These are phyloP conservation scores for Rhynchospora tenuis DNA, from an alignment of 176 grass and related monocot species.

Conservation along the genomic window DNA sequence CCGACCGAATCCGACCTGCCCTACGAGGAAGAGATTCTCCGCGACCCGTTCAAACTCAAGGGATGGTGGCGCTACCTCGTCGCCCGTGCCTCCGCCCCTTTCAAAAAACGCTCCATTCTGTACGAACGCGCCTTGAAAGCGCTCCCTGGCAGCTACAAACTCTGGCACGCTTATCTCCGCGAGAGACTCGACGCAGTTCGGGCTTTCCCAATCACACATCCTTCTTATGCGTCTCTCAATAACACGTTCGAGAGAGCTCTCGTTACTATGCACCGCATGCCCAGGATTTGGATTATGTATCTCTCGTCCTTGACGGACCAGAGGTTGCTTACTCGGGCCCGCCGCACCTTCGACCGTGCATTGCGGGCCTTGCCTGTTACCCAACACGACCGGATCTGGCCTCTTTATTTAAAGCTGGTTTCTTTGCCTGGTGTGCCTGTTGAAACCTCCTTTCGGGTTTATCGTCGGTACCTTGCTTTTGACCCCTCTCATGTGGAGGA, in stretches of 20 bases:
- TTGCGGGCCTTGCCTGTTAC: constrained; percentile 49
- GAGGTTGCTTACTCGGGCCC: constrained; percentile 45
- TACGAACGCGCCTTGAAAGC: constrained; percentile 63
- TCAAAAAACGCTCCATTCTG: constrained; percentile 32
- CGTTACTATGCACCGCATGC: constrained; percentile 66
- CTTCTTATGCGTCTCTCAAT: constrained; percentile 26
- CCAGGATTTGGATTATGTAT: constrained; percentile 68
- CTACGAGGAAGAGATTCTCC: constrained; percentile 69
- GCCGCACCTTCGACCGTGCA: constrained; percentile 44
- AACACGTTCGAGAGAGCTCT: constrained; percentile 57
- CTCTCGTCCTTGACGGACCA: constrained; percentile 37
- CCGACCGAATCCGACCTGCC: constrained; percentile 28
- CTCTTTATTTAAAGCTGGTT: constrained; percentile 43
- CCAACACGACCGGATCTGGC: constrained; percentile 59
- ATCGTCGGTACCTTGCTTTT: constrained; percentile 53
- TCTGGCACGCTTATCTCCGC: constrained; percentile 70
- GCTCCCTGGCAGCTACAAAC: constrained; percentile 63
- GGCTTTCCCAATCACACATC: constrained; percentile 26
- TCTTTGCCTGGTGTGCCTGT: constrained; percentile 41
- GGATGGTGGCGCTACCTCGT: constrained; percentile 64
- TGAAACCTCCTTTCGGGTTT: constrained; percentile 33
- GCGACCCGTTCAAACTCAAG: constrained; percentile 40
- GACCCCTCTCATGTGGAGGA: constrained; percentile 49
- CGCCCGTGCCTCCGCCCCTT: constrained; percentile 21
- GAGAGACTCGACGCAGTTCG: constrained; percentile 45